Evolutionary conservation across 768 basidiomycete species (phyloP), one percentile per base, ranked within the genome.

Genomic region (Sporobolomyces pararoseus): DNA sequence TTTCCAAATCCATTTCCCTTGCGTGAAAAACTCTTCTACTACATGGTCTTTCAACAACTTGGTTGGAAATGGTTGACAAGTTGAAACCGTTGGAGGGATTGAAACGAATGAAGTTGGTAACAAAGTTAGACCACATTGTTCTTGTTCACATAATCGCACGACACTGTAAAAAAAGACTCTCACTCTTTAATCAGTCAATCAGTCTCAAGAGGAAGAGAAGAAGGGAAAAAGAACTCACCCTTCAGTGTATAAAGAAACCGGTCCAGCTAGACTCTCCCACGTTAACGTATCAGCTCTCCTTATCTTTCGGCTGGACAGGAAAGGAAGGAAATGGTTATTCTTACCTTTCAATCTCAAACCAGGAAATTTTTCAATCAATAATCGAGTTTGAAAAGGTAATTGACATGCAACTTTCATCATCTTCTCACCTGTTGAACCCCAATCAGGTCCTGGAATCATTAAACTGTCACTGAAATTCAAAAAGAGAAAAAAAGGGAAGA

Each of bases 401-500:
- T 17, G 2, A 34, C 63, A 65, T 10, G 63, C 63, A 35, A 32
- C 46, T 21, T 55, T 53, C 29, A 65, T 42, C 42, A 65, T 57
- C 21, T 17, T 19, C 1, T 23, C 7, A 13, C 63, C 63, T 17
- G 29, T 23, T 3, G 44, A 29, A 1, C 53, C 53, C 63, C 63
- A 65, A 4, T 27, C 32, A 1, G 63, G 63, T 34, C 63, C 63
- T 27, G 42, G 31, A 2, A 57, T 12, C 19, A 55, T 21, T 21
- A 65, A 27, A n/a, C 16, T 27, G 16, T 34, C 50, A 27, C 37
- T 55, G 54, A 17, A 42, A 42, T 9, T 9, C 39, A 42, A 42
- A 17, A 9, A 17, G 17, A 42, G 39, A 42, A 42, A 42, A 17
- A 42, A 17, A 42, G 17, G 9, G 39, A 42, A 42, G 17, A 42